Percentiles rank a stretch among this genome's conserved stretches.
Conservation (phyloP, 1,139 yeast genomes). For the Hansenula sp. region DNA sequence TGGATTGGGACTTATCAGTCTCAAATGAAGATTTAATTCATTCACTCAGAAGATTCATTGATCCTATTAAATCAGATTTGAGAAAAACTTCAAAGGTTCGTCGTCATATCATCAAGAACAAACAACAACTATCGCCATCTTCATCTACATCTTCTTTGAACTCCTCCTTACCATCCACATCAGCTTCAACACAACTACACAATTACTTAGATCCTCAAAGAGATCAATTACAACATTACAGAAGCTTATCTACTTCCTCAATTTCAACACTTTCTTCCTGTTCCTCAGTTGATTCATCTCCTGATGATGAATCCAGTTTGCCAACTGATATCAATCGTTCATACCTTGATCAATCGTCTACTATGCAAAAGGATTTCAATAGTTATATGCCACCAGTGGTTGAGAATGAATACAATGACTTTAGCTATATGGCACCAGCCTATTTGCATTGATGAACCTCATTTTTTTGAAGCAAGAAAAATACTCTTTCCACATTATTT, state of each 20-base stretch:
- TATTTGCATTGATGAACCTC: background rate
- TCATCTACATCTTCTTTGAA: background rate
- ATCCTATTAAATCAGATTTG: constrained; percentile 59
- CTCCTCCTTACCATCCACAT: background rate
- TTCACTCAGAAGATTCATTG: constrained; percentile 47
- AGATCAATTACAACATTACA: constrained; percentile 7
- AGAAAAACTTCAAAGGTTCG: constrained; percentile 28
- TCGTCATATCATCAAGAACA: constrained; percentile 15
- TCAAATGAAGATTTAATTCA: constrained; percentile 47
- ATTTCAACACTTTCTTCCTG: constrained; percentile 9
- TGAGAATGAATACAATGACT: background rate
- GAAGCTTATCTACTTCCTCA: constrained; percentile 12
- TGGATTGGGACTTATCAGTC: constrained; percentile 68
- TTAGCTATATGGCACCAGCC: background rate
- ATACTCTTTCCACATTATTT: no score
- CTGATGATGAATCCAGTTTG: background rate
- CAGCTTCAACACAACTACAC: constrained; percentile 2
- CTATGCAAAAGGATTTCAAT: background rate
- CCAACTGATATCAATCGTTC: background rate
- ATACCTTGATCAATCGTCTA: background rate
- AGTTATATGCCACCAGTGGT: background rate
- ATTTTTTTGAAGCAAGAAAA: background rate
- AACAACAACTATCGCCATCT: constrained; percentile 1
- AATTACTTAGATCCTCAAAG: background rate
- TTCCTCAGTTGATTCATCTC: constrained; percentile 5